Base-by-base conservation (phyloP, 1,139 yeast species). In the Lodderomyces orthopsilosis region DNA sequence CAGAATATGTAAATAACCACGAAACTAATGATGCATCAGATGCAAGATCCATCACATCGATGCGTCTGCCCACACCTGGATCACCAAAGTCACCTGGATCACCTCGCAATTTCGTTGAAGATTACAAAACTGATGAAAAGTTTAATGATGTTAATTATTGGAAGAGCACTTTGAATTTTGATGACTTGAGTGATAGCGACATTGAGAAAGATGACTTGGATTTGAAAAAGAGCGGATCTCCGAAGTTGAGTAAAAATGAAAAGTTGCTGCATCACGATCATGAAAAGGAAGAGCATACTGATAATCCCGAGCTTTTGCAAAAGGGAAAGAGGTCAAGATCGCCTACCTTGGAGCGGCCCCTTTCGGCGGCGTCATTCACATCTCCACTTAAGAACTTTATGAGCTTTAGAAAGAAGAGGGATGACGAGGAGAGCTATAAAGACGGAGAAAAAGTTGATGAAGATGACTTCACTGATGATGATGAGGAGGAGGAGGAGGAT, bases 131-230 rank as follows among this genome's bases (percentile, higher is more conserved):
- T 14, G 86, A 83, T 49, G 89, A 85, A 50, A 79, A 79, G 49
- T 91, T 70, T 59, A 86, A 90, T 7, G 98, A 93, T 63, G 86
- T 87, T 23, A 90, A 88, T 56, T 93, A 79, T 61, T 93, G 99
- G 99, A 70, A 95, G 50, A 93, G 84, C 42, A 93, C 95, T 0
- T 62, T 91, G 28, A 82, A 83, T 49, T 59, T 91, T 41, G 74
- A 79, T 44, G 85, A 82, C 44, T 66, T 81, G 45, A 69, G 75
- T 41, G 84, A 78, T 41, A 43, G 52, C 43, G 42, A 46, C 35
- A 19, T 44, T 36, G 41, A 35, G 10, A 39, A 41, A 18, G 41
- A 36, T 28, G 36, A 37, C 35, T 19, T 38, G 14, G 41, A 41
- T 13, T 15, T 32, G 40, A 44, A 40, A 18, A 62, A 54, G 37